Evolutionary conservation across 2,329 filamentous ascomycete genomes (phyloP).

Genomic region (Nigrospora oryzae): DNA sequence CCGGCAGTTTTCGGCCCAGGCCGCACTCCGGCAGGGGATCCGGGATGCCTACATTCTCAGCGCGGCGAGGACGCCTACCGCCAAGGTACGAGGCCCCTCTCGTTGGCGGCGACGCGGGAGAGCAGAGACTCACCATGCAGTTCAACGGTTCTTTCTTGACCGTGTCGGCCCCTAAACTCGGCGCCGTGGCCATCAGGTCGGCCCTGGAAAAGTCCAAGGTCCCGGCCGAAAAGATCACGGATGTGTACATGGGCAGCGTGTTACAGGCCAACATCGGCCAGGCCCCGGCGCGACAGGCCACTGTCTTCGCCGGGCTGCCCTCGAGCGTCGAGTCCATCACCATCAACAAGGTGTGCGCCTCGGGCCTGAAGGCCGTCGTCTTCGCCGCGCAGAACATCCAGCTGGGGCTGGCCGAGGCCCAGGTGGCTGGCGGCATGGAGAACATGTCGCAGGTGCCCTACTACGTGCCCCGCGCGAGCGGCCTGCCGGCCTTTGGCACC

Average conservation of each 20-base stretch:
- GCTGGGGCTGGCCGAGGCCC: constrained; percentile 77
- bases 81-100: constrained; percentile 52
- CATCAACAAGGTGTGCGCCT: constrained; percentile 97
- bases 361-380: constrained; percentile 83
- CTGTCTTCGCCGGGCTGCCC: constrained; percentile 79
- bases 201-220: constrained; percentile 81
- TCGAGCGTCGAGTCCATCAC: constrained; percentile 79
- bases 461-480: constrained; percentile 75
- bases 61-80: constrained; percentile 81
- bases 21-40: constrained; percentile 53
- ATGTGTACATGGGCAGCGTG: constrained; percentile 98
- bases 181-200: constrained; percentile 83
- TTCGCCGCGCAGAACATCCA: constrained; percentile 93
- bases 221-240: constrained; percentile 70
- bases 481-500: constrained; percentile 78
- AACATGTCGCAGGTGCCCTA: constrained; percentile 94
- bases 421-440: constrained; percentile 94
- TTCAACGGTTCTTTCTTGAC: constrained; percentile 89
- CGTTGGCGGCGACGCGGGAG: background rate
- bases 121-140: constrained; percentile 33
- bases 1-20: constrained; percentile 37
- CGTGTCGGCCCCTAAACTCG: constrained; percentile 79
- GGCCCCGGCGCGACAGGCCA: constrained; percentile 83
- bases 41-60: constrained; percentile 92
- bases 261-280: constrained; percentile 79